These are phyloP conservation scores for Quercus aquifolioides DNA, from an alignment of 306 rosid species.

Conservation along the genomic window DNA sequence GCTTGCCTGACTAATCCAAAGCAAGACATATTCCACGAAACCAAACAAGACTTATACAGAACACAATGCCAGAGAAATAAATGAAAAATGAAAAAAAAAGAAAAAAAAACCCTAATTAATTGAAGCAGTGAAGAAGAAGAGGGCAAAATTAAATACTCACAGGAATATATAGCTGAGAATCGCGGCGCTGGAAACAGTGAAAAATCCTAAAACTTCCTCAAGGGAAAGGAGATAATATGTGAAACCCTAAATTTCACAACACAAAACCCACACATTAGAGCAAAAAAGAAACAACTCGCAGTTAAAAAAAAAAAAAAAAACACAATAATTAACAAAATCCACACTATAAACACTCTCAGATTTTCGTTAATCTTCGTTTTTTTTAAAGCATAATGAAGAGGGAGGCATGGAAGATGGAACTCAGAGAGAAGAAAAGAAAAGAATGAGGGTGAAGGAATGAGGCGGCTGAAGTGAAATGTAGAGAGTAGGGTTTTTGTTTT, in stretches of 20 bases:
- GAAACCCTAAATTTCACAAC: slow-evolving; percentile 81
- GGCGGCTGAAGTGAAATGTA: too few species aligned
- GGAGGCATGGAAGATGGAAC: too few species aligned
- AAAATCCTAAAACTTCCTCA: slow-evolving; percentile 16
- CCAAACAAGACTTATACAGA: neutral
- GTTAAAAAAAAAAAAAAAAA: neutral
- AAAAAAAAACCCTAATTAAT: neutral
- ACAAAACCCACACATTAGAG: slow-evolving; percentile 47
- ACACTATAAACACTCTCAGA: neutral
- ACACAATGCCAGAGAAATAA: neutral
- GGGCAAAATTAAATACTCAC: slow-evolving; percentile 38
- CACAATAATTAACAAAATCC: slow-evolving; percentile 3
- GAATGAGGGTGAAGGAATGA: too few species aligned
- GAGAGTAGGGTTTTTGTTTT: too few species aligned
- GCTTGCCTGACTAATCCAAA: neutral
- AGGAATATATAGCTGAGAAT: slow-evolving; percentile 25
- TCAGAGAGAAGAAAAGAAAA: too few species aligned
- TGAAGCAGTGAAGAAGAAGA: too few species aligned
- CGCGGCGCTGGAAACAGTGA: neutral
- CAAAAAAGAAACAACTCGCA: slow-evolving; percentile 22
- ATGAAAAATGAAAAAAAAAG: too few species aligned
- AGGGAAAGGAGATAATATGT: slow-evolving; percentile 5
- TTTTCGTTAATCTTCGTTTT: neutral
- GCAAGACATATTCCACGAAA: neutral
- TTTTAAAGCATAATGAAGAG: too few species aligned